A percentile compares a stretch with the other conserved stretches of the same genome.
Evolutionary conservation across 139 green algal species (phyloP).

Genomic region (Micromonas pusilla): DNA sequence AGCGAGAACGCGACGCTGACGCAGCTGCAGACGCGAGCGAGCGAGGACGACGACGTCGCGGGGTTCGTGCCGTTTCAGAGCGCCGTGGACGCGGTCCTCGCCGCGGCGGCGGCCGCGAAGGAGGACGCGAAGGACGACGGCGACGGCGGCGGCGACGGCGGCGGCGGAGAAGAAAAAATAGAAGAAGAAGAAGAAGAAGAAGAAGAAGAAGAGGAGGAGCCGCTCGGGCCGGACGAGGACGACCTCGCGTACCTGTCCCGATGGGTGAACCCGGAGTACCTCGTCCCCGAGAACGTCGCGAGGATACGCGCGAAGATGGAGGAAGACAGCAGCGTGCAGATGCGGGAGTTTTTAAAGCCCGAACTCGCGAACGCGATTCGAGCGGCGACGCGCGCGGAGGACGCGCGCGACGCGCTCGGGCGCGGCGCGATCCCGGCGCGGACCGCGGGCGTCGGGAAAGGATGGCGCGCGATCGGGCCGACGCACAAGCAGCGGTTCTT

Average conservation of each 20-base stretch:
- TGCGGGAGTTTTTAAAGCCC: conserved; percentile 55
- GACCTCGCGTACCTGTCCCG: conserved; percentile 40
- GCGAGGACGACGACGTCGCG: background rate
- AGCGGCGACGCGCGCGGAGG: conserved; percentile 34
- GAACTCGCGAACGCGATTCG: conserved; percentile 28
- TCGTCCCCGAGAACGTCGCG: conserved; percentile 37
- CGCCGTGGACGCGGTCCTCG: background rate
- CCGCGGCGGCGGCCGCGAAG: background rate
- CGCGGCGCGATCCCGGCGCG: conserved; percentile 35
- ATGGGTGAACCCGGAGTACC: conserved; percentile 69
- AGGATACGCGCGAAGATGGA: conserved; percentile 56
- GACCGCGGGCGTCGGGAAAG: conserved; percentile 38
- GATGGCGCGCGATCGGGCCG: conserved; percentile 57
- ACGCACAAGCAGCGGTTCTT: conserved; percentile 81
- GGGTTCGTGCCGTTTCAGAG: background rate
- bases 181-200: background rate
- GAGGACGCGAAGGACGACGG: conserved; percentile 36
- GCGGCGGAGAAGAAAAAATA: background rate
- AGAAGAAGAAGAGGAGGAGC: background rate
- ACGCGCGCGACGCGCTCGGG: conserved; percentile 48
- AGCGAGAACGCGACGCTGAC: conserved; percentile 49
- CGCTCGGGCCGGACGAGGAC: background rate
- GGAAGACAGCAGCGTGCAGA: conserved; percentile 65
- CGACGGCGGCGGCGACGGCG: conserved; percentile 33
- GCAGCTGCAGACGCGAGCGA: conserved; percentile 47